Conservation (phyloP, 345 rosid genomes). For the Camelina neglecta region DNA sequence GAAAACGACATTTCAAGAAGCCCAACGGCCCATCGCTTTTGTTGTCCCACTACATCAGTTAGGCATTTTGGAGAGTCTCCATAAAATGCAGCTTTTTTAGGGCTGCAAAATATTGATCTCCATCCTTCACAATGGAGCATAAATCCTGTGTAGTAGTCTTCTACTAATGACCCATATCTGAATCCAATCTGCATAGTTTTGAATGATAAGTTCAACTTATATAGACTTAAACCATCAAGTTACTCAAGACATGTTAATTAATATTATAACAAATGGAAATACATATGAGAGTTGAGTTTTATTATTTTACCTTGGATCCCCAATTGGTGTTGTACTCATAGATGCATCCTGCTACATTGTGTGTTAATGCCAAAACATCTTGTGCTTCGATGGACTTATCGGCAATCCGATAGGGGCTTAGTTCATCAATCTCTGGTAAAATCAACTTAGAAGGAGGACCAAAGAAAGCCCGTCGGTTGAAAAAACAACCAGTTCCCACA, state of each 20-base stretch:
- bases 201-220: too few species aligned
- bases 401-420: slow-evolving; percentile 34
- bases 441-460: slow-evolving; percentile 46
- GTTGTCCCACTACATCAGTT: slow-evolving; percentile 52
- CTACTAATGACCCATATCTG: slow-evolving; percentile 74
- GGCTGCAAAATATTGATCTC: slow-evolving; percentile 65
- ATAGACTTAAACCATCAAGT: too few species aligned
- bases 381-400: slow-evolving; percentile 39
- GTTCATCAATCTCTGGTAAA: slow-evolving; percentile 44
- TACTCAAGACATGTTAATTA: too few species aligned
- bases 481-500: slow-evolving; percentile 65
- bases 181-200: slow-evolving; percentile 55
- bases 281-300: too few species aligned
- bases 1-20: slow-evolving; percentile 54
- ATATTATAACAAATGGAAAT: too few species aligned
- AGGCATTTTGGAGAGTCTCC: slow-evolving; percentile 63
- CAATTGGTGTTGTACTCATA: slow-evolving; percentile 60
- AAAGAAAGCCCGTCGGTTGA: slow-evolving; percentile 55
- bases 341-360: slow-evolving; percentile 51
- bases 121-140: slow-evolving; percentile 70
- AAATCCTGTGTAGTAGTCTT: slow-evolving; percentile 68
- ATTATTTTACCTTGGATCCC: slow-evolving; percentile 63
- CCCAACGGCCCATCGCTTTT: slow-evolving; percentile 72
- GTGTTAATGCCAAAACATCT: slow-evolving; percentile 45
- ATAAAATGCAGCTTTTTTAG: slow-evolving; percentile 59